phyloP scores from a whole-genome alignment of 352 stramenopile genomes.

The Phytophthora melonis region DNA sequence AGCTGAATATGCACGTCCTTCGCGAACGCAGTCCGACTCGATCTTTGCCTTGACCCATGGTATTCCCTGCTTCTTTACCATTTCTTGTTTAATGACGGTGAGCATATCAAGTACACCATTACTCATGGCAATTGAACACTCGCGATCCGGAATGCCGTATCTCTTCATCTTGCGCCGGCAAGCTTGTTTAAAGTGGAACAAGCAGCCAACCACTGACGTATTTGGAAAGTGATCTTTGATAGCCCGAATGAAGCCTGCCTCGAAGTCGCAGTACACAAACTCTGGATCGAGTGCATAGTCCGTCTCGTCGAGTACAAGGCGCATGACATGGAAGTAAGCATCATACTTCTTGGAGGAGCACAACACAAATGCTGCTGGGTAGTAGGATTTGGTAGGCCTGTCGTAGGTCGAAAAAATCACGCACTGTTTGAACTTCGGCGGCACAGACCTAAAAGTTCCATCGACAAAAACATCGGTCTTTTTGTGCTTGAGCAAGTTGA shows the following conservation, averaged over 20 bases:
- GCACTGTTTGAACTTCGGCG: conserved; percentile 14
- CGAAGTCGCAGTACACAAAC: conserved; percentile 17
- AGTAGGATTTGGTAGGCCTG: background rate
- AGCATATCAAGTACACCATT: background rate
- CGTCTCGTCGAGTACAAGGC: background rate
- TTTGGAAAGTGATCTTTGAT: background rate
- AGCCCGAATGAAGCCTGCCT: conserved; percentile 2
- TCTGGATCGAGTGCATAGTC: conserved; percentile 7
- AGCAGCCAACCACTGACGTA: too few relatives aligned
- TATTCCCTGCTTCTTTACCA: conserved; percentile 6
- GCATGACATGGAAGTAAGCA: background rate
- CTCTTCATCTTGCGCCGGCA: too few relatives aligned
- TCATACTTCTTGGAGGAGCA: conserved; percentile 9
- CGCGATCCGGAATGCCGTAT: too few relatives aligned
- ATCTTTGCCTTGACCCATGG: background rate
- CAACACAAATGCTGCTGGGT: background rate
- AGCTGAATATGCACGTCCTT: background rate
- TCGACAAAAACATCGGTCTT: conserved; percentile 17
- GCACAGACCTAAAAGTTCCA: conserved; percentile 5
- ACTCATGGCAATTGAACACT: background rate
- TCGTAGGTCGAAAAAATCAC: conserved; percentile 12
- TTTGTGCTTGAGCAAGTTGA: conserved; percentile 19
- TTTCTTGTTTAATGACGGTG: conserved; percentile 9
- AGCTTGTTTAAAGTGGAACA: too few relatives aligned
- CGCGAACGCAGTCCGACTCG: background rate